Evolutionary conservation across 208 protist genomes (phyloP).

Genomic region (Crithidia fasciculata): DNA sequence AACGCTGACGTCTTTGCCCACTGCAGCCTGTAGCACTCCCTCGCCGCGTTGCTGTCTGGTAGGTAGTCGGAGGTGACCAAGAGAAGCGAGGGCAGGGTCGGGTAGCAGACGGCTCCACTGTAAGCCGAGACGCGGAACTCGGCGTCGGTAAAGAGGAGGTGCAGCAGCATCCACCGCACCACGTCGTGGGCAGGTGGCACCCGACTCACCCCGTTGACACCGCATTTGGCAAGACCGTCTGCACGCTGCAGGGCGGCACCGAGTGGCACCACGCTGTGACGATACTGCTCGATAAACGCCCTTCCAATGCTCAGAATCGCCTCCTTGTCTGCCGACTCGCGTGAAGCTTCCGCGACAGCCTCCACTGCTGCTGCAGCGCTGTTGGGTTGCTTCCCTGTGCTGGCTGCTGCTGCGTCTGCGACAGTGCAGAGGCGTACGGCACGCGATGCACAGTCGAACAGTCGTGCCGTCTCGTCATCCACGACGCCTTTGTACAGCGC

Average conservation of each 20-base stretch:
- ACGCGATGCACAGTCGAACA: constrained; percentile 27
- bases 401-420: not conserved
- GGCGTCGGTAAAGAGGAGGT: constrained; percentile 58
- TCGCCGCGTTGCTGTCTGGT: not conserved
- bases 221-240: not conserved
- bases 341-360: not conserved
- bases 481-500: constrained; percentile 5
- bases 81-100: constrained; percentile 58
- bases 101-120: constrained; percentile 62
- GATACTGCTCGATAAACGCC: constrained; percentile 8
- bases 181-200: constrained; percentile 28
- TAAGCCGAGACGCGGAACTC: constrained; percentile 59
- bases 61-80: constrained; percentile 32
- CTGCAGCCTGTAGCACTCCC: constrained; percentile 17
- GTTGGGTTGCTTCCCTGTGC: not conserved
- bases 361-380: not conserved
- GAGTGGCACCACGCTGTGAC: constrained; percentile 19
- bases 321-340: too few species aligned
- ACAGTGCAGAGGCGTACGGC: constrained; percentile 9
- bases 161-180: constrained; percentile 45
- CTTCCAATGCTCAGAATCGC: not conserved
- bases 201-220: not conserved
- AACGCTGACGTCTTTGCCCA: not conserved
- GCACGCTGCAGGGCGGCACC: constrained; percentile 9
- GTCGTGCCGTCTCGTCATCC: constrained; percentile 23